Conservation (phyloP, 805 yeast genomes). For the Teunomyces barrocoloradensis region DNA sequence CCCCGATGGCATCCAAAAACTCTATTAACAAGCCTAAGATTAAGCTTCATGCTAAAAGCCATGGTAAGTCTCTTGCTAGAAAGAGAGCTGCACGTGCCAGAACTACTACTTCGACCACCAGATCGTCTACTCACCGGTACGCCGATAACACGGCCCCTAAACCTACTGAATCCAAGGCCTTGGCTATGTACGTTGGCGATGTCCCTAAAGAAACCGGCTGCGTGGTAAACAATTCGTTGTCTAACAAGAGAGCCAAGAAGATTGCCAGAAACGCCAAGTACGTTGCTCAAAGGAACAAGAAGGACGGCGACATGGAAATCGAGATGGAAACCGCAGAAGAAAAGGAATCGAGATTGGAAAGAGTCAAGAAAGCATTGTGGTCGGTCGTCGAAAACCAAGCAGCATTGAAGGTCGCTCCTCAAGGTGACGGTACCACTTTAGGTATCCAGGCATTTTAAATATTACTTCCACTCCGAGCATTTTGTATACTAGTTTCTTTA, state of each 20-base stretch:
- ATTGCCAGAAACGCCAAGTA: conserved; percentile 77
- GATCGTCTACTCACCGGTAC: conserved; percentile 42
- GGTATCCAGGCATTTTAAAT: conserved; percentile 65
- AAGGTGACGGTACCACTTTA: conserved; percentile 79
- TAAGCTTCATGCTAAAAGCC: conserved; percentile 49
- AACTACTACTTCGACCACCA: conserved; percentile 36
- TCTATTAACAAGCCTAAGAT: conserved; percentile 78
- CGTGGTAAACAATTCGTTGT: conserved; percentile 59
- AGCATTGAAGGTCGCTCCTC: conserved; percentile 40
- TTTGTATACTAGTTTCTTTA: conserved; percentile 1
- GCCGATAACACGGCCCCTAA: conserved; percentile 34
- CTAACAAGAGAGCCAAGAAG: conserved; percentile 77
- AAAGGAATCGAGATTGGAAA: conserved; percentile 36
- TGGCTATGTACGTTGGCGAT: conserved; percentile 44
- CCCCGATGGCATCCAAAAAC: conserved; percentile 74
- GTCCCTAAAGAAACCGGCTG: conserved; percentile 25
- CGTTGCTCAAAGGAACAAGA: conserved; percentile 51
- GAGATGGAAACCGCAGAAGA: conserved; percentile 44
- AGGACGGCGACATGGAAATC: conserved; percentile 34
- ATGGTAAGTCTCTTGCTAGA: conserved; percentile 48
- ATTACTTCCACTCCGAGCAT: conserved; percentile 1
- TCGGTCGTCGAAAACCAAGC: conserved; percentile 60
- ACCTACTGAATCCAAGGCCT: conserved; percentile 35
- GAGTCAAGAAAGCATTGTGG: conserved; percentile 69
- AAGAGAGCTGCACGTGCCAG: conserved; percentile 54